Evolutionary conservation across 805 yeast species (phyloP).

Genomic region (Candida nanaspora): DNA sequence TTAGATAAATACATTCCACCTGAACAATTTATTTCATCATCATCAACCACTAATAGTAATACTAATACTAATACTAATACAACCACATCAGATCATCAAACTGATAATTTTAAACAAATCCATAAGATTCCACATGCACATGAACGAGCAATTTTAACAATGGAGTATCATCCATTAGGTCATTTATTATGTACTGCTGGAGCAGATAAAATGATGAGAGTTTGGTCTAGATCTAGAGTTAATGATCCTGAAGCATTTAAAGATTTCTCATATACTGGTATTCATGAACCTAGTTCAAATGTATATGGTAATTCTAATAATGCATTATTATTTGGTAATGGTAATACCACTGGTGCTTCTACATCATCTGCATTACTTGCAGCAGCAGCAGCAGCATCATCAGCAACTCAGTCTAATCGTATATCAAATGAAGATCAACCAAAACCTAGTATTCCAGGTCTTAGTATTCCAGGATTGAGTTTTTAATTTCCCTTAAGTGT

Average conservation of each 20-base stretch:
- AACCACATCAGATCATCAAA: not conserved
- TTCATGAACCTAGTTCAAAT: conserved; percentile 3
- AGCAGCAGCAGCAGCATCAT: too few relatives aligned
- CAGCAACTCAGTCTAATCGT: too few relatives aligned
- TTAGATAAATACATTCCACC: conserved; percentile 46
- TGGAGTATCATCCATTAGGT: conserved; percentile 92
- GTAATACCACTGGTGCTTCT: not conserved
- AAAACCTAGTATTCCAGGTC: not conserved
- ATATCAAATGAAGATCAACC: not conserved
- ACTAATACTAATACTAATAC: conserved; percentile 9
- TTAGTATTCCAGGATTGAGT: not conserved
- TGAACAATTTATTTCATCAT: conserved; percentile 10
- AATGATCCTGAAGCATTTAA: conserved; percentile 77
- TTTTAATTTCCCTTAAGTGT: not conserved
- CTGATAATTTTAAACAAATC: conserved; percentile 25
- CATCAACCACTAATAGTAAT: conserved; percentile 24
- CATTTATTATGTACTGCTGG: conserved; percentile 89
- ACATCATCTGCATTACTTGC: too few relatives aligned
- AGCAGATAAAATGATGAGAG: conserved; percentile 84
- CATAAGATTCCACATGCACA: conserved; percentile 87
- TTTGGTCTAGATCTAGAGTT: conserved; percentile 93
- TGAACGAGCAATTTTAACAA: conserved; percentile 82
- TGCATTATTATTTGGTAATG: not conserved
- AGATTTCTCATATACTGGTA: conserved; percentile 69
- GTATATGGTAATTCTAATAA: not conserved